Base-by-base conservation (phyloP, 441 rosid genomes). In the Corymbia calophylla region DNA sequence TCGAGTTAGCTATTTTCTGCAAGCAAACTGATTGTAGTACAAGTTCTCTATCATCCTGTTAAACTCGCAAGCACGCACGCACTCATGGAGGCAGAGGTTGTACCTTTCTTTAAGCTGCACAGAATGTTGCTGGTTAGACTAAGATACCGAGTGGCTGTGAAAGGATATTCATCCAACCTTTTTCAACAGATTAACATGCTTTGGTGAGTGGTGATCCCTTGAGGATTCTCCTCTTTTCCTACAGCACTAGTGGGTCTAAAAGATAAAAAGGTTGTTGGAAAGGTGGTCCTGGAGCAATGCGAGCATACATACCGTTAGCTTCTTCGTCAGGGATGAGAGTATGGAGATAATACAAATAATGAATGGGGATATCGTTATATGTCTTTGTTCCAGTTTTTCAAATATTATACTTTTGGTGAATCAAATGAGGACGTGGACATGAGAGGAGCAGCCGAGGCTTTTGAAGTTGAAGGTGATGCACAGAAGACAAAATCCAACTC, bases 401-500 rank as follows among this genome's bases (percentile, higher is more conserved):
- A 44, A 77, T 77, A 23, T 44, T 6, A 47, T 77, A 77, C 84
- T 17, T 77, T 23, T 77, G n/a, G 51, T 25, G 51, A 23, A 77
- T 39, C 84, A 4, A 39, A 77, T 77, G 84, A 77, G 84, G 84
- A 77, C 84, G 35, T 44, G 84, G 84, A 44, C 3, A 73, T 39
- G 51, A 39, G 29, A 39, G 51, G 51, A 73, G 51, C 14, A 73
- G 84, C 84, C 47, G 51, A 39, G n/a, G 5, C 9, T 73, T 73
- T 21, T 39, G 49, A 73, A 21, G 84, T 73, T 73, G 84, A 73
- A 39, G 84, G 49, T 77, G 51, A 77, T 44, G 51, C 2, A n/a
- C 51, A 12, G 1, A 32, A 32, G 84, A 77, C 84, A 44, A 93
- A 92, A 91, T 92, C 94, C 87, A 91, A 89, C 49, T 70, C 91